A percentile compares a stretch with the other conserved stretches of the same genome.
These are phyloP conservation scores for Scedosporium apiospermum DNA, from an alignment of 2,329 filamentous ascomycete species.

Conservation along the genomic window DNA sequence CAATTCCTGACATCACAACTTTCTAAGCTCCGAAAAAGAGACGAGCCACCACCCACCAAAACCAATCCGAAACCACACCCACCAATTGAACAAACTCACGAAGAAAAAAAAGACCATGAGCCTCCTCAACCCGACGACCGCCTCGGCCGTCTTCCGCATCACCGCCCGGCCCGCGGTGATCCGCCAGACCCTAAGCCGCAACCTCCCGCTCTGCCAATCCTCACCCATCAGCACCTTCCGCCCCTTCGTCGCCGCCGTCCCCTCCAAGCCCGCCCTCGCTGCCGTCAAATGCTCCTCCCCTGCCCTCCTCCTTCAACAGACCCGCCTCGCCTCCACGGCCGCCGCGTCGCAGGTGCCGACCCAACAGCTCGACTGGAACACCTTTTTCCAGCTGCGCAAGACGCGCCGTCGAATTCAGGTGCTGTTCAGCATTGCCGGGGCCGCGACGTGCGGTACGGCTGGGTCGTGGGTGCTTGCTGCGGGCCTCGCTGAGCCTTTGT, in stretches of 20 bases:
- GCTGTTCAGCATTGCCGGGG: constrained; percentile 60
- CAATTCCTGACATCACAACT: constrained; percentile 6
- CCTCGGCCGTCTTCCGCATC: constrained; percentile 1
- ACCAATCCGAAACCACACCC: neutral
- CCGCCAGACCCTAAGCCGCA: neutral
- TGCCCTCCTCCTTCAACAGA: constrained; percentile 11
- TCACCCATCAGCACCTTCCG: constrained; percentile 6
- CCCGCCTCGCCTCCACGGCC: constrained; percentile 7
- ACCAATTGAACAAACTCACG: neutral
- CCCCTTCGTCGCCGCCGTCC: constrained; percentile 12
- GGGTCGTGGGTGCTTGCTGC: constrained; percentile 60
- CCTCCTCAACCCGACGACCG: constrained; percentile 4
- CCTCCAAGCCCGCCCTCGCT: neutral
- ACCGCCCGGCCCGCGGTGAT: constrained; percentile 1
- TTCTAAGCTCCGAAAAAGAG: neutral
- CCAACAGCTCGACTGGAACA: constrained; percentile 69
- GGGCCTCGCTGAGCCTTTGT: constrained; percentile 61
- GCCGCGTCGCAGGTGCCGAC: constrained; percentile 16
- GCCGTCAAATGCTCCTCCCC: constrained; percentile 12
- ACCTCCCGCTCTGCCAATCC: neutral
- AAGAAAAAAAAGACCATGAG: neutral
- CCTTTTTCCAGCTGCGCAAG: constrained; percentile 83
- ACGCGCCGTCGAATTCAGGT: constrained; percentile 78
- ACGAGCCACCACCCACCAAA: neutral
- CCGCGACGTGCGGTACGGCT: constrained; percentile 49